Conservation (phyloP, 2,329 filamentous ascomycete genomes). For the Phaeosphaeriaceae sp. region DNA sequence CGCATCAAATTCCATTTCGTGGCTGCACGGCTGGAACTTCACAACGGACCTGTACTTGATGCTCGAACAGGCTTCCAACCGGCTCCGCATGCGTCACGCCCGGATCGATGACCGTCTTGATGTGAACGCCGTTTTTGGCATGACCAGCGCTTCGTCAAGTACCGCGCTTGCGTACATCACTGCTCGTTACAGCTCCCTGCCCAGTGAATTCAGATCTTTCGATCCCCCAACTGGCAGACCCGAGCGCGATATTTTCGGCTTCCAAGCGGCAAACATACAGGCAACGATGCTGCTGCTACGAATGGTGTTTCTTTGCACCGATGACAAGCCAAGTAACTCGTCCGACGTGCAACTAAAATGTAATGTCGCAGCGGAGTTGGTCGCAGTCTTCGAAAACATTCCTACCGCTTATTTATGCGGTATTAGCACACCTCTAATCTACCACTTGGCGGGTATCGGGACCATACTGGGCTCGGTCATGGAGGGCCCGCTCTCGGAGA, state of each 20-base stretch:
- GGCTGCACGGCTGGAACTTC: slow-evolving; percentile 66
- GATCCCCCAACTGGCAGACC: slow-evolving; percentile 33
- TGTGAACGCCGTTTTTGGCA: slow-evolving; percentile 18
- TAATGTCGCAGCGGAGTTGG: slow-evolving; percentile 41
- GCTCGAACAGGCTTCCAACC: slow-evolving; percentile 55
- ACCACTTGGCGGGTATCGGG: slow-evolving; percentile 59
- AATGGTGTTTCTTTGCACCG: slow-evolving; percentile 51
- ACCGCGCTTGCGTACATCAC: slow-evolving; percentile 18
- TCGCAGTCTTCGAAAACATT: slow-evolving; percentile 51
- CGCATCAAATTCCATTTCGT: slow-evolving; percentile 36
- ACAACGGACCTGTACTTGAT: slow-evolving; percentile 64
- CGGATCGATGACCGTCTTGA: slow-evolving; percentile 4
- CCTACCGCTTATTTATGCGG: slow-evolving; percentile 55
- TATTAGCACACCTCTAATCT: slow-evolving; percentile 58
- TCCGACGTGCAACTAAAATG: slow-evolving; percentile 54
- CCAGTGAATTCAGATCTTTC: slow-evolving; percentile 33
- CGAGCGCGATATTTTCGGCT: slow-evolving; percentile 52
- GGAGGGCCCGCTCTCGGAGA: slow-evolving; percentile 52
- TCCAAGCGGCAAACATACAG: slow-evolving; percentile 60
- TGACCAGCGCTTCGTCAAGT: slow-evolving; percentile 24
- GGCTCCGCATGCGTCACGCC: slow-evolving; percentile 25
- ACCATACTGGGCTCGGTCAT: slow-evolving; percentile 58
- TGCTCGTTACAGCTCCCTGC: slow-evolving; percentile 17
- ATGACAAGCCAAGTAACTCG: slow-evolving; percentile 16
- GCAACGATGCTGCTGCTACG: slow-evolving; percentile 58